phyloP scores from a whole-genome alignment of 371 early-diverging fungal genomes.

The Mortierella sp. region DNA sequence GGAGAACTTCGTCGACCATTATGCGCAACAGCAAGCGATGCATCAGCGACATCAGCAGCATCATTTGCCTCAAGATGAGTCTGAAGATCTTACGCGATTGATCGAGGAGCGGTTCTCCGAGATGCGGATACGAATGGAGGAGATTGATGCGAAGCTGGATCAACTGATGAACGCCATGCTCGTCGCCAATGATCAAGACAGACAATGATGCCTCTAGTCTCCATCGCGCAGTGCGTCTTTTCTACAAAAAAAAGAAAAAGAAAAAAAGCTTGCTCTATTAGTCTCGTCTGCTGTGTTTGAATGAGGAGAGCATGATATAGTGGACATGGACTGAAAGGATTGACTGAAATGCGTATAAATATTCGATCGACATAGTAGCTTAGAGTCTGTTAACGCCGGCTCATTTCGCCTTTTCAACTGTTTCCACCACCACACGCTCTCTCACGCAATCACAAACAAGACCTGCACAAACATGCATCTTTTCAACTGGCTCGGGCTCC shows the following conservation, averaged over 20 bases:
- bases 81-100: constrained; percentile 18
- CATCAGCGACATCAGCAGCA: constrained; percentile 3
- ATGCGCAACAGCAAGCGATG: background rate
- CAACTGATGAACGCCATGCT: constrained; percentile 26
- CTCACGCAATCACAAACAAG: too few species aligned
- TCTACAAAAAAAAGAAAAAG: too few species aligned
- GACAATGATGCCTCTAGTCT: background rate
- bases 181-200: background rate
- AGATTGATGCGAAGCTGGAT: constrained; percentile 44
- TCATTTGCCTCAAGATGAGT: too few species aligned
- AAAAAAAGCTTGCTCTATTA: too few species aligned
- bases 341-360: background rate
- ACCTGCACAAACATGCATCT: background rate
- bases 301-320: too few species aligned
- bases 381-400: background rate
- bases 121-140: constrained; percentile 36
- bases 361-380: background rate
- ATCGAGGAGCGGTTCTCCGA: constrained; percentile 28
- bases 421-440: background rate
- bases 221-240: too few species aligned
- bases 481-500: background rate
- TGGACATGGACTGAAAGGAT: too few species aligned
- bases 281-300: too few species aligned
- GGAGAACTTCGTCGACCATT: constrained; percentile 1
- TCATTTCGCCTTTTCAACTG: background rate